Percentiles rank a stretch among this genome's conserved stretches.
Evolutionary conservation across 495 filamentous ascomycete genomes (phyloP).

Genomic region (Aspergillus campestris): DNA sequence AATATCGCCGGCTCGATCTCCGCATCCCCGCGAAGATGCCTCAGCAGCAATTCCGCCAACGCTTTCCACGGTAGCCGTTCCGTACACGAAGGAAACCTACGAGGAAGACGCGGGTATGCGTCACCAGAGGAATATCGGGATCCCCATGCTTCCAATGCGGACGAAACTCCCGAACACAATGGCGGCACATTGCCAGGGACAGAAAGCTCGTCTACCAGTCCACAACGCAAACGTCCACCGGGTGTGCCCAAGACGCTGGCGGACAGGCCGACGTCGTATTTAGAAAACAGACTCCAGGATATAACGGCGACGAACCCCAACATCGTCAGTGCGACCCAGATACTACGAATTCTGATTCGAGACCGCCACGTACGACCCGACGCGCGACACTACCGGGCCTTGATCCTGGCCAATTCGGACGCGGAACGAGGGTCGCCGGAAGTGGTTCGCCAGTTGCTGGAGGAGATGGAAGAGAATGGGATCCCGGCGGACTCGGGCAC

Average conservation of each 20-base stretch:
- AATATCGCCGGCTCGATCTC: slow-evolving; percentile 2
- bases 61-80: not conserved
- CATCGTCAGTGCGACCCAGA: slow-evolving; percentile 18
- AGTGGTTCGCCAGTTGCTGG: slow-evolving; percentile 48
- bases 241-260: slow-evolving; percentile 15
- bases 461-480: slow-evolving; percentile 57
- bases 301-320: slow-evolving; percentile 11
- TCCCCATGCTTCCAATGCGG: not conserved
- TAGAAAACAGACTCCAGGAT: slow-evolving; percentile 22
- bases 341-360: slow-evolving; percentile 43
- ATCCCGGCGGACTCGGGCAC: slow-evolving; percentile 54
- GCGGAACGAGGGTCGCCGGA: slow-evolving; percentile 53
- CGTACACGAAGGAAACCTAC: not conserved
- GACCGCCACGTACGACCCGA: slow-evolving; percentile 56
- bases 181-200: not conserved
- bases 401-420: slow-evolving; percentile 64
- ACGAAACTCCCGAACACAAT: not conserved
- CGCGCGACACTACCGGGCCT: slow-evolving; percentile 57
- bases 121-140: not conserved
- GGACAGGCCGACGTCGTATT: slow-evolving; percentile 9
- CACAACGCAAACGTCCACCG: slow-evolving; percentile 2
- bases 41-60: slow-evolving; percentile 9
- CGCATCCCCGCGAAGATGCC: slow-evolving; percentile 15
- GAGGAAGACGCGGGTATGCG: too few relatives aligned
- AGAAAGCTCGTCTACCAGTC: slow-evolving; percentile 1